Percentiles rank a stretch among this genome's conserved stretches.
Conservation (phyloP, 805 yeast genomes). For the Saturnispora saitoi region DNA sequence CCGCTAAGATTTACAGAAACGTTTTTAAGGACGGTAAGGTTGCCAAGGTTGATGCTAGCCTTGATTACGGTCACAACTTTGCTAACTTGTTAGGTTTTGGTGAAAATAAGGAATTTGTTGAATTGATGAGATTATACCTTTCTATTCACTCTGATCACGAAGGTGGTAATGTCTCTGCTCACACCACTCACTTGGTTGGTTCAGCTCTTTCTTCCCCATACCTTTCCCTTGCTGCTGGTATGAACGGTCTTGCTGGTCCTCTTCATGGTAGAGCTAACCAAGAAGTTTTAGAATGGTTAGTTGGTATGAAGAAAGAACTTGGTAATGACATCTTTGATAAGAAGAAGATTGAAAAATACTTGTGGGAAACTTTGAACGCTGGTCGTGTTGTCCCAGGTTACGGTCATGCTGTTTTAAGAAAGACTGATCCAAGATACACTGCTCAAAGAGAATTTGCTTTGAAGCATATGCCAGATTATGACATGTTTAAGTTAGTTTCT, state of each 20-base stretch:
- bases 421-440: conserved; percentile 81
- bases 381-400: conserved; percentile 87
- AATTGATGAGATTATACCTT: conserved; percentile 71
- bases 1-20: conserved; percentile 78
- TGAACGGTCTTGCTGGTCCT: conserved; percentile 83
- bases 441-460: conserved; percentile 81
- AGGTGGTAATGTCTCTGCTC: conserved; percentile 86
- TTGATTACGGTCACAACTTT: conserved; percentile 61
- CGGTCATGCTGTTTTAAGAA: conserved; percentile 82
- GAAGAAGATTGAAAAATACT: conserved; percentile 62
- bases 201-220: conserved; percentile 74
- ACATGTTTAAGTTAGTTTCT: conserved; percentile 68
- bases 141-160: conserved; percentile 84
- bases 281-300: conserved; percentile 77
- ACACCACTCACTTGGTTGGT: conserved; percentile 79
- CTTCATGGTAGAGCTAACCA: conserved; percentile 84
- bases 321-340: conserved; percentile 57
- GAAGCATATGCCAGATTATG: conserved; percentile 68
- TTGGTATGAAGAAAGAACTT: conserved; percentile 55
- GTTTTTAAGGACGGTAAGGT: conserved; percentile 75
- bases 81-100: conserved; percentile 53
- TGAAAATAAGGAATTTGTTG: conserved; percentile 59
- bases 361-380: conserved; percentile 70
- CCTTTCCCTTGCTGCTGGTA: conserved; percentile 72
- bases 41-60: conserved; percentile 37